Evolutionary conservation across 2,329 filamentous ascomycete species (phyloP).

Genomic region (Pseudogymnoascus sp.): DNA sequence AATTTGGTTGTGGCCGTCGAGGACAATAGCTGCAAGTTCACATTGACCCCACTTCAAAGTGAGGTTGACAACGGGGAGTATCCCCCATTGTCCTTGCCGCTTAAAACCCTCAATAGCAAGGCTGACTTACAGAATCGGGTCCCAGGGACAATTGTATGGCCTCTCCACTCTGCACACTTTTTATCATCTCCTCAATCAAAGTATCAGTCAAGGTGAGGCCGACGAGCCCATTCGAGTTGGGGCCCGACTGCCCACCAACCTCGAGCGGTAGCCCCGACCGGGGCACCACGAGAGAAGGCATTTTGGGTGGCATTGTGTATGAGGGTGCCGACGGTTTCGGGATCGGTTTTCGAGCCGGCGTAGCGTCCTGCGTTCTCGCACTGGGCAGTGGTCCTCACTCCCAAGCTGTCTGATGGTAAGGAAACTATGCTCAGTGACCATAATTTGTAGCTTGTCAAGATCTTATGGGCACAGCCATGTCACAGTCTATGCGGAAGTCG

Average conservation of each 20-base stretch:
- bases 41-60: constrained; percentile 9
- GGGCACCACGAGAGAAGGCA: constrained; percentile 48
- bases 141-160: constrained; percentile 50
- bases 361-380: constrained; percentile 3
- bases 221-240: constrained; percentile 46
- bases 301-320: constrained; percentile 23
- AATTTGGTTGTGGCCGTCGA: constrained; percentile 1
- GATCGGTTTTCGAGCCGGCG: neutral
- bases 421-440: constrained; percentile 4
- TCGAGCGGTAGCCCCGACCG: constrained; percentile 50
- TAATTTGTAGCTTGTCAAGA: neutral
- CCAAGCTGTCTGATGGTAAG: constrained; percentile 6
- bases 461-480: neutral
- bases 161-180: constrained; percentile 47
- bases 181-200: constrained; percentile 55
- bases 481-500: neutral
- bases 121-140: constrained; percentile 46
- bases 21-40: constrained; percentile 13
- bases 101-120: constrained; percentile 9
- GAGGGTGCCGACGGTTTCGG: neutral
- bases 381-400: constrained; percentile 1
- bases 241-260: constrained; percentile 22
- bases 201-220: constrained; percentile 48
- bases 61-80: constrained; percentile 7
- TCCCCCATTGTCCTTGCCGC: neutral